Evolutionary conservation across 164 flowering plant species (phyloP).

Genomic region (Nelumbo lutea): DNA sequence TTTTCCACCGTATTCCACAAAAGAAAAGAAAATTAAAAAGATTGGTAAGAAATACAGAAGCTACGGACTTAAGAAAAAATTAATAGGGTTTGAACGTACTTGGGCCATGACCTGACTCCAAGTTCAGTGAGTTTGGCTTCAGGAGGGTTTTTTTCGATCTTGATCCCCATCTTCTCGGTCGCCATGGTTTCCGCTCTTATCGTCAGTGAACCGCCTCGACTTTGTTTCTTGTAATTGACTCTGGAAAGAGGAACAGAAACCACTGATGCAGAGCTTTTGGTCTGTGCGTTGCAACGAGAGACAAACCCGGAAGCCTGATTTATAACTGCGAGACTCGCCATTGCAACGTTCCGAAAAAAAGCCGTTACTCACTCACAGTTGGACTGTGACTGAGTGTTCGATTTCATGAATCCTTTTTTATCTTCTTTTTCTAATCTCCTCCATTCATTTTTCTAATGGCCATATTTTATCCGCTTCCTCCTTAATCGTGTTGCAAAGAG

Average conservation of each 20-base stretch:
- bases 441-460: slow-evolving; percentile 5
- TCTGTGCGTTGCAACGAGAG: background rate
- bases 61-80: background rate
- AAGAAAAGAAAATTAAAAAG: too few species aligned
- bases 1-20: too few species aligned
- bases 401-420: background rate
- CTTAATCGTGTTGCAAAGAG: too few species aligned
- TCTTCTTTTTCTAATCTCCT: background rate
- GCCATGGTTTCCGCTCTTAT: slow-evolving; percentile 43
- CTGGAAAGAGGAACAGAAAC: background rate
- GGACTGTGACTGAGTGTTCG: background rate
- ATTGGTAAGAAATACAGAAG: too few species aligned
- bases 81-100: slow-evolving; percentile 30
- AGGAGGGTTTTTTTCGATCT: slow-evolving; percentile 59
- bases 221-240: background rate
- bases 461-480: too few species aligned
- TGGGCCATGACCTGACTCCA: slow-evolving; percentile 77
- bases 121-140: slow-evolving; percentile 67
- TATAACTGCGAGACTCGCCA: background rate
- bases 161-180: slow-evolving; percentile 63
- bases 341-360: too few species aligned
- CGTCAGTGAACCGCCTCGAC: background rate
- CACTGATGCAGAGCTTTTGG: background rate
- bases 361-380: background rate
- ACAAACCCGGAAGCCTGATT: background rate